These are phyloP conservation scores for Neonectria magnoliae DNA, from an alignment of 2,329 filamentous ascomycete species.

Conservation along the genomic window DNA sequence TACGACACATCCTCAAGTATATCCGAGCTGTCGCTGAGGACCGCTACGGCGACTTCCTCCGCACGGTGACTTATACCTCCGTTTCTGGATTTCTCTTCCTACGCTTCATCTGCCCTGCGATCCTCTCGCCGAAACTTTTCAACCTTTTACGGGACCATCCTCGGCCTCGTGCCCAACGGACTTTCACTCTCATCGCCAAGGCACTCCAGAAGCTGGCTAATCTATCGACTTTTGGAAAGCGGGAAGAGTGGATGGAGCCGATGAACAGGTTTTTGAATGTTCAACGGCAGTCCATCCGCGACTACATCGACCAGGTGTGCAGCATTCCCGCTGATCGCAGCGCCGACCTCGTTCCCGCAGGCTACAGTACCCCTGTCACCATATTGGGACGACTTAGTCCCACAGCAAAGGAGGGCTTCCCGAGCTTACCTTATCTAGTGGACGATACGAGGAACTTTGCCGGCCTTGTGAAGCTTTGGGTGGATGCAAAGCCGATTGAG, in stretches of 20 bases:
- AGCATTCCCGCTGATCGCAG: constrained; percentile 78
- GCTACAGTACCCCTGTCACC: constrained; percentile 91
- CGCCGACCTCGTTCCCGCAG: constrained; percentile 75
- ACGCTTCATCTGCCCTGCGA: constrained; percentile 95
- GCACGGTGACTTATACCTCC: constrained; percentile 90
- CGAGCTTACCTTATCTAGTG: constrained; percentile 90
- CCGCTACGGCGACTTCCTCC: constrained; percentile 90
- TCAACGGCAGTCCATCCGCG: constrained; percentile 83
- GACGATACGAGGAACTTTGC: constrained; percentile 89
- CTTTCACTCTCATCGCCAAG: constrained; percentile 91
- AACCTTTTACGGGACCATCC: constrained; percentile 86
- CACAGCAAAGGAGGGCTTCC: constrained; percentile 89
- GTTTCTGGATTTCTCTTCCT: constrained; percentile 95
- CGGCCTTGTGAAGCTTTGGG: constrained; percentile 83
- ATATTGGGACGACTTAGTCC: constrained; percentile 85
- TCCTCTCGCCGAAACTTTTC: constrained; percentile 93
- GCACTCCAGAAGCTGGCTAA: constrained; percentile 91
- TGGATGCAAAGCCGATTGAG: constrained; percentile 62
- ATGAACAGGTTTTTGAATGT: constrained; percentile 89
- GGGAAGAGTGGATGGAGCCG: constrained; percentile 98
- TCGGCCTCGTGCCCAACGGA: constrained; percentile 82
- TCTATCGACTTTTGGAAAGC: constrained; percentile 89
- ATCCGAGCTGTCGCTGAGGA: constrained; percentile 93
- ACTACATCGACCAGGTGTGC: constrained; percentile 88
- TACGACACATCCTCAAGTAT: constrained; percentile 88